These are phyloP conservation scores for Chrysosporium queenslandicum DNA, from an alignment of 2,329 filamentous ascomycete genomes.

Conservation along the genomic window DNA sequence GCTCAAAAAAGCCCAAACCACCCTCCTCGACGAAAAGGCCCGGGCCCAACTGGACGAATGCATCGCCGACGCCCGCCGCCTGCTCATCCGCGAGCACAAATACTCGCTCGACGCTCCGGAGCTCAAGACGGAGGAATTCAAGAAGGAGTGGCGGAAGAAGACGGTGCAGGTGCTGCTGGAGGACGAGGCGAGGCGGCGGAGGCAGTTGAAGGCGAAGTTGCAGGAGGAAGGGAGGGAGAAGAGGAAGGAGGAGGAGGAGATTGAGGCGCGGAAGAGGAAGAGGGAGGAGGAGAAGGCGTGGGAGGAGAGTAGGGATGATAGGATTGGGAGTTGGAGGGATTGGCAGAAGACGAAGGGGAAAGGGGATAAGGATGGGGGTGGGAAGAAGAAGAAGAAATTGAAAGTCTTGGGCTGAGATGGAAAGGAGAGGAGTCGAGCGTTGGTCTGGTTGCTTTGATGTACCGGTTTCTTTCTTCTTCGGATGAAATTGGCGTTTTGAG, in stretches of 20 bases:
- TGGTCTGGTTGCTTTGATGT: neutral
- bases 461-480: no score
- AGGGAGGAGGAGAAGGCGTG: conserved; percentile 88
- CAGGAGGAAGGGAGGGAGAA: conserved; percentile 91
- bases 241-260: conserved; percentile 73
- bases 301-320: conserved; percentile 82
- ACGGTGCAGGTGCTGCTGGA: conserved; percentile 82
- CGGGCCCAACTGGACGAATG: conserved; percentile 81
- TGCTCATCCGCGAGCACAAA: conserved; percentile 88
- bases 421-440: neutral
- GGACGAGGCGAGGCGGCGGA: conserved; percentile 71
- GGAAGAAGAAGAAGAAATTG: conserved; percentile 54
- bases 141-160: conserved; percentile 80
- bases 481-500: no score
- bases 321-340: conserved; percentile 88
- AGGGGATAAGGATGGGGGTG: conserved; percentile 41
- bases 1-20: conserved; percentile 84
- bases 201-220: conserved; percentile 87
- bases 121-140: conserved; percentile 68
- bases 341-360: conserved; percentile 60
- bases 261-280: conserved; percentile 71
- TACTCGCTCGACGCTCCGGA: conserved; percentile 84
- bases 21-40: conserved; percentile 88
- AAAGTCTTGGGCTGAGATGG: conserved; percentile 37
- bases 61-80: conserved; percentile 89